Percentiles rank a stretch among this genome's conserved stretches.
These are phyloP conservation scores for Silene latifolia DNA, from an alignment of 148 eudicot species.

Conservation along the genomic window DNA sequence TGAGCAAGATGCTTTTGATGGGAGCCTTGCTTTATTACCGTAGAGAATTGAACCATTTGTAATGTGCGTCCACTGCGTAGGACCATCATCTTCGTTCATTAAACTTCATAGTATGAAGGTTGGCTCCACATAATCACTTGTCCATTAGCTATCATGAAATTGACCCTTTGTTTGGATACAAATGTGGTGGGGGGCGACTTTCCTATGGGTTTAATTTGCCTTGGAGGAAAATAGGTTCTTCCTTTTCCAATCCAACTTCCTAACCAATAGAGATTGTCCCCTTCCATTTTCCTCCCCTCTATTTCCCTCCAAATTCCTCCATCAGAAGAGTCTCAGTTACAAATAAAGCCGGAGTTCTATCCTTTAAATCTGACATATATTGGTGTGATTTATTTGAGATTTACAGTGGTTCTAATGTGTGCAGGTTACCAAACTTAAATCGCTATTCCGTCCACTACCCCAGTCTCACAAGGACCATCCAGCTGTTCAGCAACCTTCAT, in stretches of 20 bases:
- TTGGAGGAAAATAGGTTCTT: no score
- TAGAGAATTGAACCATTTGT: neutral
- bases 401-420: conserved; percentile 10
- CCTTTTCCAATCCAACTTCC: no score
- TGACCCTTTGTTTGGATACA: neutral
- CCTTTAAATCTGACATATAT: neutral
- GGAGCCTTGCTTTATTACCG: neutral
- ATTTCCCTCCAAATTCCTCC: no score
- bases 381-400: neutral
- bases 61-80: neutral
- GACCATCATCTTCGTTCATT: neutral
- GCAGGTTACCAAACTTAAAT: conserved; percentile 58
- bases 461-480: conserved; percentile 27
- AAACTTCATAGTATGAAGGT: neutral
- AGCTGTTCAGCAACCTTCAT: conserved; percentile 18
- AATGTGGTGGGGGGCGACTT: no score
- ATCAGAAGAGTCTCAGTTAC: neutral
- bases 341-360: neutral
- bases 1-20: neutral
- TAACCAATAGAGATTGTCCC: no score
- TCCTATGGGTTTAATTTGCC: no score
- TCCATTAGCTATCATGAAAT: neutral
- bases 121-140: neutral
- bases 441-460: conserved; percentile 44
- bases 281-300: no score